Evolutionary conservation across 108 stramenopile genomes (phyloP).

Genomic region (Cyclostephanos invisitatus): DNA sequence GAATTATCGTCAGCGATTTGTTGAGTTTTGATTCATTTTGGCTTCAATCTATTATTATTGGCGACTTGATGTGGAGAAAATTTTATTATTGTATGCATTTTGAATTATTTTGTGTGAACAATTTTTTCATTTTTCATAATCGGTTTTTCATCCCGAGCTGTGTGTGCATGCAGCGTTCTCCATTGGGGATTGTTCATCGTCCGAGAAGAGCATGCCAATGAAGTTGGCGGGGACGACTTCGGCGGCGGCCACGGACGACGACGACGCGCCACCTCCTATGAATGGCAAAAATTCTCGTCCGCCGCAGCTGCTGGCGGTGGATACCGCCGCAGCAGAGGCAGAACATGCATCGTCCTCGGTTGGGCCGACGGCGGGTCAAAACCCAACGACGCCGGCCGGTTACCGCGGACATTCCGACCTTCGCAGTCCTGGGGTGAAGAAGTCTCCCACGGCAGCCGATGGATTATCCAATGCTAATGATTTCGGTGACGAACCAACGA

Average conservation of each 20-base stretch:
- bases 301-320: slow-evolving; percentile 14
- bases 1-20: no score
- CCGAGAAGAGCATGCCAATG: slow-evolving; percentile 17
- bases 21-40: no score
- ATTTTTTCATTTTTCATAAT: no score
- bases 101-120: no score
- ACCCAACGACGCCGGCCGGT: slow-evolving; percentile 51
- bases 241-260: not conserved
- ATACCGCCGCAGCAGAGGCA: slow-evolving; percentile 28
- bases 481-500: not conserved
- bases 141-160: no score
- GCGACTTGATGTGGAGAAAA: no score
- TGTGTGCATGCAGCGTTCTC: no score
- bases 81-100: no score
- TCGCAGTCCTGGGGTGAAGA: slow-evolving; percentile 74
- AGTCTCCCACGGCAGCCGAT: slow-evolving; percentile 45
- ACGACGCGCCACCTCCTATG: slow-evolving; percentile 4
- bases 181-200: no score
- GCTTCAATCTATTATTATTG: no score
- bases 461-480: no score
- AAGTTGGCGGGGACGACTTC: slow-evolving; percentile 9
- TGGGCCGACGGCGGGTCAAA: slow-evolving; percentile 14
- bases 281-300: no score
- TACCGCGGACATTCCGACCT: slow-evolving; percentile 65
- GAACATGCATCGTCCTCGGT: slow-evolving; percentile 22